These are phyloP conservation scores for Akebia trifoliata DNA, from an alignment of 164 flowering plant genomes.

Conservation along the genomic window DNA sequence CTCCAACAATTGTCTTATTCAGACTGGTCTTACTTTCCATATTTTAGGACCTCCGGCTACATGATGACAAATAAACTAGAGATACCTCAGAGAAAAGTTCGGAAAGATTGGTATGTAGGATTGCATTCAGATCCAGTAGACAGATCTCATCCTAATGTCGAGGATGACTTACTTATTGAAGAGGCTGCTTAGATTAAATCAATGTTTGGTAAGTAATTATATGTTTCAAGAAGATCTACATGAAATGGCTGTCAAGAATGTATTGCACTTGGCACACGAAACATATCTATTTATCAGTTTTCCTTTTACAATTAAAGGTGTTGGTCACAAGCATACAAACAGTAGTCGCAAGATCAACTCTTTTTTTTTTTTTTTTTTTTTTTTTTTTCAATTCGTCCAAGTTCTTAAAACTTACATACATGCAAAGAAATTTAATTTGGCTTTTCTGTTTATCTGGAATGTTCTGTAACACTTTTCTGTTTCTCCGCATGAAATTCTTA, in stretches of 20 bases:
- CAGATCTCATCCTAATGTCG: slow-evolving; percentile 93
- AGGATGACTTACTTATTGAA: slow-evolving; percentile 65
- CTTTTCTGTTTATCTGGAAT: background rate
- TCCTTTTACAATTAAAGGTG: no score
- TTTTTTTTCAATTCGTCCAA: background rate
- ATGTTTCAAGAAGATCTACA: no score
- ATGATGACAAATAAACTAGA: slow-evolving; percentile 86
- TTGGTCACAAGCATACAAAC: no score
- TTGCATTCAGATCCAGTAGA: slow-evolving; percentile 75
- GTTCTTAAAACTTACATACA: no score
- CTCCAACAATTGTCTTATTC: no score
- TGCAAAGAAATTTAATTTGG: background rate
- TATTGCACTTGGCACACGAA: no score
- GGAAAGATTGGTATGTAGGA: slow-evolving; percentile 90
- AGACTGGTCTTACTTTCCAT: slow-evolving; percentile 8
- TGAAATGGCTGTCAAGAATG: no score
- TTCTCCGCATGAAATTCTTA: background rate
- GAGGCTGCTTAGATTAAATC: slow-evolving; percentile 48
- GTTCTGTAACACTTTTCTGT: background rate
- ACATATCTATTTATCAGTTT: no score
- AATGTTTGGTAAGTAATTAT: slow-evolving; percentile 28
- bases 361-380: no score
- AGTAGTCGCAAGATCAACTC: no score
- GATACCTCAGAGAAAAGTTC: slow-evolving; percentile 74
- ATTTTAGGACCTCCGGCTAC: slow-evolving; percentile 85